Evolutionary conservation across 495 filamentous ascomycete genomes (phyloP).

Genomic region (Tuber indicum): DNA sequence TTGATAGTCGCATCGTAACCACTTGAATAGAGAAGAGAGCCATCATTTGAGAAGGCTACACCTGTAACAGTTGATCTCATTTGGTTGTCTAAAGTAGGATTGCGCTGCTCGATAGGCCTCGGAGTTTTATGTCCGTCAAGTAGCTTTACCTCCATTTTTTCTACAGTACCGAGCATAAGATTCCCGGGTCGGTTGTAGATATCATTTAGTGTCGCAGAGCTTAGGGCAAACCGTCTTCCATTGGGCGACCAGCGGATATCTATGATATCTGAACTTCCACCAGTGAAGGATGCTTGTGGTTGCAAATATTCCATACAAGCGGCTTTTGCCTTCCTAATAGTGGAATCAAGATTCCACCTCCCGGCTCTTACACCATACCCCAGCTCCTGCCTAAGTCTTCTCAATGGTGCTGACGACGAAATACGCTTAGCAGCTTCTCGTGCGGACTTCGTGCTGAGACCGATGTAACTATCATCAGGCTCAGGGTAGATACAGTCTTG

Average conservation of each 20-base stretch:
- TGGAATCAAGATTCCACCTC: neutral
- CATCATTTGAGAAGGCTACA: slow-evolving; percentile 38
- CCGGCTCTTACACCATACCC: slow-evolving; percentile 2
- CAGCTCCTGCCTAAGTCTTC: neutral
- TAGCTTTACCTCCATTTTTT: slow-evolving; percentile 23
- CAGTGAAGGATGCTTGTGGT: slow-evolving; percentile 27
- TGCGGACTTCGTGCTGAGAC: slow-evolving; percentile 13
- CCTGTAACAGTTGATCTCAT: slow-evolving; percentile 29
- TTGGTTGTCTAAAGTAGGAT: slow-evolving; percentile 8
- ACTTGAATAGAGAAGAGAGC: slow-evolving; percentile 61
- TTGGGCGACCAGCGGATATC: slow-evolving; percentile 34
- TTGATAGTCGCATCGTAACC: slow-evolving; percentile 78
- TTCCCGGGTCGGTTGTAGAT: slow-evolving; percentile 39
- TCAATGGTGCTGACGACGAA: slow-evolving; percentile 1
- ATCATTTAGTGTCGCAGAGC: slow-evolving; percentile 5
- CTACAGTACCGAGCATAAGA: slow-evolving; percentile 31
- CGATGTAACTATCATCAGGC: slow-evolving; percentile 7
- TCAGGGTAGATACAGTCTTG: neutral
- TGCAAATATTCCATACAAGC: slow-evolving; percentile 9
- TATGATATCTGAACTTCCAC: slow-evolving; percentile 35
- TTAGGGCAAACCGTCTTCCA: slow-evolving; percentile 26
- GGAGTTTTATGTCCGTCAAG: slow-evolving; percentile 28
- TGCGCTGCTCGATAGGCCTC: slow-evolving; percentile 5
- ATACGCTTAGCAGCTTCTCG: slow-evolving; percentile 12
- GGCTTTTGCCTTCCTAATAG: neutral